Evolutionary conservation across 2,329 filamentous ascomycete species (phyloP).

Genomic region (Lasiodiplodia citricola): DNA sequence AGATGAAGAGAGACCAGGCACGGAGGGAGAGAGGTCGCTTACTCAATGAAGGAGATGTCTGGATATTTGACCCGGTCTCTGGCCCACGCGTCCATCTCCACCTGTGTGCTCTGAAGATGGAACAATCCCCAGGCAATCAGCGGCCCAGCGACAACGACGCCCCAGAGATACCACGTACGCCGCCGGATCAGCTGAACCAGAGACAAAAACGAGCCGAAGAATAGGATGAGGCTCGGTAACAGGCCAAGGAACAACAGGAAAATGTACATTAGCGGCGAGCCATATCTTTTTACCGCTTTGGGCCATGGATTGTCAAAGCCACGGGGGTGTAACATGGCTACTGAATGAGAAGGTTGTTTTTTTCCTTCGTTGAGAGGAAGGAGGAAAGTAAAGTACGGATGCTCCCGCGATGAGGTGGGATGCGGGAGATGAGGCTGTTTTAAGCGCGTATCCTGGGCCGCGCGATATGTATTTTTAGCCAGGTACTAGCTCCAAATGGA

Average conservation of each 20-base stretch:
- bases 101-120: background rate
- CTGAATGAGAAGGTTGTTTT: background rate
- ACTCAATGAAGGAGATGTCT: background rate
- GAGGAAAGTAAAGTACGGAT: background rate
- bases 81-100: background rate
- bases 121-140: background rate
- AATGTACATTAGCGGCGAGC: background rate
- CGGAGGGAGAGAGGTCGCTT: background rate
- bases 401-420: background rate
- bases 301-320: background rate
- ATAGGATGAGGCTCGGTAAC: background rate
- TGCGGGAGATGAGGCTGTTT: conserved; percentile 1
- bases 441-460: background rate
- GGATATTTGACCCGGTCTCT: background rate
- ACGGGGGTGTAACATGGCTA: background rate
- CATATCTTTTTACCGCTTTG: background rate
- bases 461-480: background rate
- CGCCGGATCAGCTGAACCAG: background rate
- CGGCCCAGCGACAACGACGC: background rate
- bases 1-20: background rate
- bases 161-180: background rate
- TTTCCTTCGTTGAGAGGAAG: background rate
- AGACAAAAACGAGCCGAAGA: background rate
- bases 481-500: too few species aligned
- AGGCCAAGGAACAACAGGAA: background rate